Base-by-base conservation (phyloP, 768 basidiomycete genomes). In the Rhizopogon rudus region DNA sequence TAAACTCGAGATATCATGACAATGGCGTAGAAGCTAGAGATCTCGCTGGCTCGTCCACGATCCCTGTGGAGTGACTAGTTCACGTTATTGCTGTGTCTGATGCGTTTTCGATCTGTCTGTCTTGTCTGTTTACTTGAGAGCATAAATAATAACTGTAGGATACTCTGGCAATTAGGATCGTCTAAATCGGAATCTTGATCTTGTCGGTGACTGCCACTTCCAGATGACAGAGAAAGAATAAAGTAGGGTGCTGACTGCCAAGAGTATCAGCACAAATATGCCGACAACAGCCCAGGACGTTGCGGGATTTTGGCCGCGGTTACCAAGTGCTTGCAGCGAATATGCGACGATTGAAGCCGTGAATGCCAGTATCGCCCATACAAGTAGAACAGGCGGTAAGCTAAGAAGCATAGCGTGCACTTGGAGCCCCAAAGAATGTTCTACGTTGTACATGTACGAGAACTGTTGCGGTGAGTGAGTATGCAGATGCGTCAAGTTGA, bases 291-390 rank as follows among this genome's bases (percentile, higher is more conserved):
- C 59, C 75, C 75, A 80, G 8, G 74, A 72, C 10, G 76, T 74
- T 9, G 67, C 58, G 40, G 63, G 57, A 46, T 65, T 61, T 40
- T 63, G 59, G 2, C 61, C 44, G 29, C 62, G 61, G 6, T 52
- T 57, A 20, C 56, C 57, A 1, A 62, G 60, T 25, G 66, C 72
- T 61, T 80, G 71, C 52, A 76, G 60, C 16, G 74, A 71, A 57
- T 76, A 81, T 13, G 74, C 74, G 6, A 82, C 65, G 33, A 80
- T 69, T 0, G 80, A 75, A 1, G 73, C 60, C 0, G 76, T 73
- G 62, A 83, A 82, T 0, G 73, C 65, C 22, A 80, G 63, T 46
- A 81, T 76, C 10, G 80, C 75, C 81, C 81, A 82, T 2, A 82
- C 75, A 8, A 82, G 74, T n/a, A 81, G 71, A 20, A 79, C 77